These are phyloP conservation scores for Lanmaoa rubissima DNA, from an alignment of 768 basidiomycete genomes.

Conservation along the genomic window DNA sequence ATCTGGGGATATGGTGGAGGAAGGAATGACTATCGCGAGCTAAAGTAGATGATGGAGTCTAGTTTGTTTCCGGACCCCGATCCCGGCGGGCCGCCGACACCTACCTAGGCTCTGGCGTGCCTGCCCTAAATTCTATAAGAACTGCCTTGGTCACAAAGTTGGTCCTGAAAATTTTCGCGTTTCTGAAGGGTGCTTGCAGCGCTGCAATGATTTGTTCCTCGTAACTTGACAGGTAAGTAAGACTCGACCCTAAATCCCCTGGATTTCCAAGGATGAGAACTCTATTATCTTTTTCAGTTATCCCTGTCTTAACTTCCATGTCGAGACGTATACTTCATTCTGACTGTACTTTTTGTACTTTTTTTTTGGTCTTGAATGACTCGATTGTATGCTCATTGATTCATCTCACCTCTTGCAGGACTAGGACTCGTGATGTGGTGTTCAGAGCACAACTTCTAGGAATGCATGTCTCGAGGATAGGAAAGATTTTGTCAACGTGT, in stretches of 20 bases:
- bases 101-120: no score
- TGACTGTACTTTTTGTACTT: neutral
- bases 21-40: no score
- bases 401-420: neutral
- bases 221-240: neutral
- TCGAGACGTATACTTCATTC: slow-evolving; percentile 14
- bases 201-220: neutral
- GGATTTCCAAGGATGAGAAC: slow-evolving; percentile 17
- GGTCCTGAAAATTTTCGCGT: no score
- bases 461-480: neutral
- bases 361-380: no score
- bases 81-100: no score
- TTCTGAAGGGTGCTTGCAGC: no score
- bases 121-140: no score
- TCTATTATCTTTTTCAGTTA: slow-evolving; percentile 23
- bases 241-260: no score
- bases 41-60: no score
- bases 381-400: neutral
- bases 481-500: neutral
- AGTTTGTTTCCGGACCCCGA: no score
- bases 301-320: slow-evolving; percentile 32
- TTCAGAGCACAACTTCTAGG: neutral
- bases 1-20: no score
- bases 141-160: no score
- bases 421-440: neutral